Evolutionary conservation across 2,329 filamentous ascomycete genomes (phyloP).

Genomic region (Zopfia rhizophila): DNA sequence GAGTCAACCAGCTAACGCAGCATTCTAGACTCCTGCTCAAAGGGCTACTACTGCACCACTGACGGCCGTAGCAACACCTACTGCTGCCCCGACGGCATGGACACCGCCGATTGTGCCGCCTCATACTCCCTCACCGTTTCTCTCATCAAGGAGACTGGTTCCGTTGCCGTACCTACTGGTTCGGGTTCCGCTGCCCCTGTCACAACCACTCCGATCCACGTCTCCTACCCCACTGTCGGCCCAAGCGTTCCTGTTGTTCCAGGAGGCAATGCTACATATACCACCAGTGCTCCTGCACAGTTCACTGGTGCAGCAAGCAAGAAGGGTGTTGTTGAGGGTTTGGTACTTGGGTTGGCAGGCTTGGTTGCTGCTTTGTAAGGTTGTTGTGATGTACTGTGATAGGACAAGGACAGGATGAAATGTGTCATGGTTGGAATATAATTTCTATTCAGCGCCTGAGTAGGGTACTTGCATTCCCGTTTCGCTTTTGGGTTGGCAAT

Average conservation of each 20-base stretch:
- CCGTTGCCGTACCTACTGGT: conserved; percentile 10
- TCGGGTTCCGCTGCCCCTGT: conserved; percentile 5
- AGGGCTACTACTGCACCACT: conserved; percentile 71
- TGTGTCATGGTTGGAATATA: too few relatives aligned
- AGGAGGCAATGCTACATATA: conserved; percentile 21
- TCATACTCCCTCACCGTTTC: conserved; percentile 61
- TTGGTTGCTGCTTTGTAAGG: conserved; percentile 18
- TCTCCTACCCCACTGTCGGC: conserved; percentile 10
- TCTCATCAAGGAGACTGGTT: conserved; percentile 58
- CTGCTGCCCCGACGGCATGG: conserved; percentile 69
- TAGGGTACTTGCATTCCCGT: too few relatives aligned
- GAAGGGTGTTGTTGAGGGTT: conserved; percentile 24
- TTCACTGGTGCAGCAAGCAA: conserved; percentile 28
- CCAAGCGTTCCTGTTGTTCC: conserved; percentile 4
- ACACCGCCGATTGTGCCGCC: conserved; percentile 65
- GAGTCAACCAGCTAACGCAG: conserved; percentile 17
- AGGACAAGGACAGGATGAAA: too few relatives aligned
- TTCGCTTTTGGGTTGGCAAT: too few relatives aligned
- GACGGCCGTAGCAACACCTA: conserved; percentile 63
- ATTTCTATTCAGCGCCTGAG: too few relatives aligned
- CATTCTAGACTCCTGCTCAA: conserved; percentile 66
- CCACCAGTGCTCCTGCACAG: conserved; percentile 22
- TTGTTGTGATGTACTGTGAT: conserved; percentile 19
- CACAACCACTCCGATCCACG: conserved; percentile 22
- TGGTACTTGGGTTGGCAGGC: conserved; percentile 29